Conservation (phyloP, 2,329 filamentous ascomycete species). For the Albophoma yamanashiensis region DNA sequence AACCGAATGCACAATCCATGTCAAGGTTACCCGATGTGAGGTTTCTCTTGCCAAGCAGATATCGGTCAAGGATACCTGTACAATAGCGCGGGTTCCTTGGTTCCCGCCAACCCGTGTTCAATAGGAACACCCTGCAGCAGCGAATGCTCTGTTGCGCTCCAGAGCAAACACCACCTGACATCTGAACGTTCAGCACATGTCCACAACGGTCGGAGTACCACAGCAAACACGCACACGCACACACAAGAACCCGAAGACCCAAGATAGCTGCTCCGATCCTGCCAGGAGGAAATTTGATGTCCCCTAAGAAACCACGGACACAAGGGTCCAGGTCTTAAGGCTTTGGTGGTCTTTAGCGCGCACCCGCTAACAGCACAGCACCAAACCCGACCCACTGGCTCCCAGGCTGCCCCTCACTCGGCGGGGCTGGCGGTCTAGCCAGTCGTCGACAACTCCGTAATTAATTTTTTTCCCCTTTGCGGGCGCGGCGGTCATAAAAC, state of each 20-base stretch:
- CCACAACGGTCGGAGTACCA: neutral
- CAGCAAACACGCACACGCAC: neutral
- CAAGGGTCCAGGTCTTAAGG: neutral
- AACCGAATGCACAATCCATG: neutral
- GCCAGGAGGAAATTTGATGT: neutral
- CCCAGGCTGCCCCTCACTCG: neutral
- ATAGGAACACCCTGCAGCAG: no score
- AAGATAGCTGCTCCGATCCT: neutral
- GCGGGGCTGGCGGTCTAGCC: neutral
- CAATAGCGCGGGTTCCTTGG: neutral
- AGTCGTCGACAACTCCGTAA: neutral
- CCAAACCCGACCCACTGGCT: neutral
- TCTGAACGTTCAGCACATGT: neutral
- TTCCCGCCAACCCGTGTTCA: no score
- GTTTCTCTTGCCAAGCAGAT: neutral
- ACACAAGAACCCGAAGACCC: neutral
- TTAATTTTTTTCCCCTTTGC: neutral
- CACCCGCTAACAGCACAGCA: neutral
- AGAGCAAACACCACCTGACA: neutral
- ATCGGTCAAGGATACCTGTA: neutral
- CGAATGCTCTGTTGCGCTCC: neutral
- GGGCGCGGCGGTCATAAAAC: neutral
- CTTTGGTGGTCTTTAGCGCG: neutral
- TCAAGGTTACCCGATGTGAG: neutral
- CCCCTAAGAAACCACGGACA: neutral